Evolutionary conservation across 345 rosid species (phyloP).

Genomic region (Combretum micranthum): DNA sequence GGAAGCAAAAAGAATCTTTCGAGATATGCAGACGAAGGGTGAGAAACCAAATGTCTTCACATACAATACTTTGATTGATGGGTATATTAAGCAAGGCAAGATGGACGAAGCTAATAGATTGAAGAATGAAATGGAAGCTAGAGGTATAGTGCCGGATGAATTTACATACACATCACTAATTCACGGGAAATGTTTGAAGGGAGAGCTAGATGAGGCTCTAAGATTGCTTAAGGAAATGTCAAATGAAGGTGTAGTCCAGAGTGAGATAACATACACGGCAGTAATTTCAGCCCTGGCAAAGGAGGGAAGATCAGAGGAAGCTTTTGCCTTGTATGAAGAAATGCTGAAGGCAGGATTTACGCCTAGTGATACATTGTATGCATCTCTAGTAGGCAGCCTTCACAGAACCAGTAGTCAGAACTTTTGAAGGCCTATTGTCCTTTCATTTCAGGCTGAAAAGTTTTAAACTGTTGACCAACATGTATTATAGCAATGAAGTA

Average conservation of each 20-base stretch:
- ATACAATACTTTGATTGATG: constrained; percentile 64
- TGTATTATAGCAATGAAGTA: too few relatives aligned
- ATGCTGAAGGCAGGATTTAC: constrained; percentile 48
- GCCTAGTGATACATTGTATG: constrained; percentile 64
- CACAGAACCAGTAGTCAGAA: constrained; percentile 16
- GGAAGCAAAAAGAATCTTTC: constrained; percentile 62
- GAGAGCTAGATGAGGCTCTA: constrained; percentile 57
- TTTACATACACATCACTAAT: constrained; percentile 74
- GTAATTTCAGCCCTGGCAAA: constrained; percentile 65
- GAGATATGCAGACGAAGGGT: constrained; percentile 53
- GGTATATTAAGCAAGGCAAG: constrained; percentile 58
- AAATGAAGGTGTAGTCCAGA: constrained; percentile 37
- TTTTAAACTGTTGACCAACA: too few relatives aligned
- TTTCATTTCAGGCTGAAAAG: too few relatives aligned
- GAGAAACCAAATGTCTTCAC: constrained; percentile 43
- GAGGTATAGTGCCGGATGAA: constrained; percentile 40
- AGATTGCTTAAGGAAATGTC: constrained; percentile 51
- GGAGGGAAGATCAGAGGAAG: constrained; percentile 75
- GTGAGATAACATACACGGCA: constrained; percentile 48
- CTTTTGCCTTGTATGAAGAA: constrained; percentile 64
- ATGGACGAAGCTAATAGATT: constrained; percentile 56
- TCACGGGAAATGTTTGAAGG: constrained; percentile 66
- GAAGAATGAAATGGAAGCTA: constrained; percentile 45
- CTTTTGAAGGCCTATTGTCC: too few relatives aligned
- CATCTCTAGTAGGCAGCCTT: constrained; percentile 67